Evolutionary conservation across 257 asterid species (phyloP).

Genomic region (Solanum etuberosum): DNA sequence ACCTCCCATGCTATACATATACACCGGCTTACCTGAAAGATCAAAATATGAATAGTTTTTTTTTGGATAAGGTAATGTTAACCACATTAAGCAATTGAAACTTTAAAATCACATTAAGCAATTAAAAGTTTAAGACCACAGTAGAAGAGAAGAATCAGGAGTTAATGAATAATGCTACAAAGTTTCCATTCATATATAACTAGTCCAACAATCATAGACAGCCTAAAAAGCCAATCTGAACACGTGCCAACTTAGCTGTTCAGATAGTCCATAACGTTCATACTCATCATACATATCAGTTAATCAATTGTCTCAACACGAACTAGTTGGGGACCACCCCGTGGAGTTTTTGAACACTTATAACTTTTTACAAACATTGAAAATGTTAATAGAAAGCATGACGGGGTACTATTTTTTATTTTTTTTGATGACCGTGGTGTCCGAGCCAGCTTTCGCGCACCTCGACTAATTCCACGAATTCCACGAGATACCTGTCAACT

Average conservation of each 20-base stretch:
- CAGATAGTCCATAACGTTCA: neutral
- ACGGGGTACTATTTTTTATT: neutral
- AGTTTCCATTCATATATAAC: neutral
- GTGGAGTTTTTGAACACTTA: neutral
- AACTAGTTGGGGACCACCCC: neutral
- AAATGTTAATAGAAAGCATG: neutral
- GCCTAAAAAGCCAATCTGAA: neutral
- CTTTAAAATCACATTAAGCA: neutral
- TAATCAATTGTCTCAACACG: neutral
- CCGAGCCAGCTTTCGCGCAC: neutral
- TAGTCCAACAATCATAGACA: neutral
- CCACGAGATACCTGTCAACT: neutral
- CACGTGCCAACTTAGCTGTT: neutral
- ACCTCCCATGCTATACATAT: constrained; percentile 99
- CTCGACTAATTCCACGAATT: neutral
- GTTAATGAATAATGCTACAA: neutral
- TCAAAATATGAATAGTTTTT: neutral
- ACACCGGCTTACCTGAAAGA: constrained; percentile 82
- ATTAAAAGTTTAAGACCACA: neutral
- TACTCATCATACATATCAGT: neutral
- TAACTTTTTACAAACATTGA: neutral
- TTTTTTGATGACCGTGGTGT: neutral
- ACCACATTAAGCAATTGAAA: neutral
- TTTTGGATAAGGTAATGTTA: neutral
- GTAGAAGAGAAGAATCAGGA: neutral